Evolutionary conservation across 2,329 filamentous ascomycete genomes (phyloP).

Genomic region (Teratosphaeriaceae sp.): DNA sequence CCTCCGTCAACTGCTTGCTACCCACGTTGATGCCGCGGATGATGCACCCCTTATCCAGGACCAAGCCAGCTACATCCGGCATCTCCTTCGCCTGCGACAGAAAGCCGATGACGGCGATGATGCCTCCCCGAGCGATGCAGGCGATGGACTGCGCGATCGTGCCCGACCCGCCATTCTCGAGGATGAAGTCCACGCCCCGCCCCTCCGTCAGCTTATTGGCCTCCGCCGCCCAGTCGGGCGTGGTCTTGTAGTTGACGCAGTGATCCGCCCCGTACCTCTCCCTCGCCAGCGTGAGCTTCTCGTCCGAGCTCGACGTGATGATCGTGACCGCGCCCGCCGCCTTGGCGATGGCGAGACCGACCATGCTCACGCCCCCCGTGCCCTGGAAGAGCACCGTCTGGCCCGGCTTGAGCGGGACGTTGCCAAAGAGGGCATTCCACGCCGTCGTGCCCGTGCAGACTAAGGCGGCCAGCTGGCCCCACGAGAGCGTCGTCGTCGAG

Average conservation of each 20-base stretch:
- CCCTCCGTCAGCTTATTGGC: constrained; percentile 40
- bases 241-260: constrained; percentile 53
- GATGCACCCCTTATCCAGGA: constrained; percentile 1
- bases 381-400: constrained; percentile 18
- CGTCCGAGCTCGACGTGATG: constrained; percentile 17
- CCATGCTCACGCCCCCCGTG: constrained; percentile 16
- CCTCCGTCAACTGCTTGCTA: constrained; percentile 6
- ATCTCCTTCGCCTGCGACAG: constrained; percentile 5
- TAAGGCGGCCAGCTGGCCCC: constrained; percentile 15
- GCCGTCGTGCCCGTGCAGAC: constrained; percentile 18
- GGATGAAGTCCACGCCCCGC: constrained; percentile 37
- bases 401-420: constrained; percentile 15
- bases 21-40: constrained; percentile 5
- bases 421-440: constrained; percentile 20
- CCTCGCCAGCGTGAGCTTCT: constrained; percentile 36
- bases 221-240: constrained; percentile 50
- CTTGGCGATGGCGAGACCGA: constrained; percentile 26
- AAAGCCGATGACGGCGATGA: constrained; percentile 4
- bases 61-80: constrained; percentile 6
- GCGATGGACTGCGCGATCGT: constrained; percentile 3
- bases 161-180: constrained; percentile 34
- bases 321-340: constrained; percentile 36
- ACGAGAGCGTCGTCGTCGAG: constrained; percentile 17
- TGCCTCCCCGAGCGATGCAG: constrained; percentile 5
- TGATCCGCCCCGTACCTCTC: constrained; percentile 48